A percentile compares a stretch with the other conserved stretches of the same genome.
These are phyloP conservation scores for Fagopyrum esculentum DNA, from an alignment of 148 eudicot species.

Conservation along the genomic window DNA sequence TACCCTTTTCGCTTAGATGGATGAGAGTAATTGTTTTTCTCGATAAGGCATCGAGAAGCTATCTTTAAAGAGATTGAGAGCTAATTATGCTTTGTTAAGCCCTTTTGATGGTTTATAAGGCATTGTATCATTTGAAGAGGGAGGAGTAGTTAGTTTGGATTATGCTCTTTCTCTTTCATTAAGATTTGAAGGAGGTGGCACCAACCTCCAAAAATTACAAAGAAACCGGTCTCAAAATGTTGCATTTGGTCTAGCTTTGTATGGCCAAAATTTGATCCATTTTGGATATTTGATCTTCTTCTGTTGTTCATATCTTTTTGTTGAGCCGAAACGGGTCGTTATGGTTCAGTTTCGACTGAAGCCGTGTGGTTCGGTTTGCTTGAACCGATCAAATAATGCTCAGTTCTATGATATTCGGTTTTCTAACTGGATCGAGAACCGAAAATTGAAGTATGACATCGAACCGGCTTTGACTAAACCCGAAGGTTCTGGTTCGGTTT, in stretches of 20 bases:
- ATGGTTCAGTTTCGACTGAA: too few species aligned
- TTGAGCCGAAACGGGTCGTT: too few species aligned
- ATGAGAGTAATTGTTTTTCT: background rate
- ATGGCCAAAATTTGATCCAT: background rate
- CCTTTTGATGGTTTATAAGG: background rate
- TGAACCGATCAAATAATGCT: too few species aligned
- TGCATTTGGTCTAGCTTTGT: background rate
- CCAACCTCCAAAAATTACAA: background rate
- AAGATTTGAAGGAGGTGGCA: background rate
- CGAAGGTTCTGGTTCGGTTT: too few species aligned
- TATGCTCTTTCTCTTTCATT: background rate
- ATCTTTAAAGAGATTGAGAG: background rate
- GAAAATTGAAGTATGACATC: too few species aligned
- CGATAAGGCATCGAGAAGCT: background rate
- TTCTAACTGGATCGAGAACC: too few species aligned
- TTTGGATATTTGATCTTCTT: background rate
- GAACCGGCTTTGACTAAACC: too few species aligned
- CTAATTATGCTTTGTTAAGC: slow-evolving; percentile 2
- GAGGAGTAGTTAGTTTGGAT: background rate
- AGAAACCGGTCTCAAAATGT: background rate
- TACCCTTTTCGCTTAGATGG: background rate
- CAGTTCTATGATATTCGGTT: too few species aligned
- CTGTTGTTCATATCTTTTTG: background rate
- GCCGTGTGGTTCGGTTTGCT: too few species aligned
- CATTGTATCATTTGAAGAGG: background rate